phyloP scores from a whole-genome alignment of 768 basidiomycete species.

The Lactarius hengduanensis region DNA sequence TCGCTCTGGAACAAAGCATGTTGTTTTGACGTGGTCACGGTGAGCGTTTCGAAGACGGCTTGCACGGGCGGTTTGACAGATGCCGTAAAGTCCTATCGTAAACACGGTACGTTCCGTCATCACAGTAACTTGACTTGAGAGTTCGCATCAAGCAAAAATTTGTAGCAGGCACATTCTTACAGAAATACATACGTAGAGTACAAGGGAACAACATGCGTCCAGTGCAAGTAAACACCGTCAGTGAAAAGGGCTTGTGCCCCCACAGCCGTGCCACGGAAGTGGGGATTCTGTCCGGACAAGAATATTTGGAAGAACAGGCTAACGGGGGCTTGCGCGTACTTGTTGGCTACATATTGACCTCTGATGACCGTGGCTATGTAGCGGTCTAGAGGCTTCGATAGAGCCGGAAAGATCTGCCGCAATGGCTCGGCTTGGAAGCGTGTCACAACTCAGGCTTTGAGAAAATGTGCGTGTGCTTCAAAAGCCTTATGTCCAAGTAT shows the following conservation, averaged over 20 bases:
- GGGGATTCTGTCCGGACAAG: conserved; percentile 20
- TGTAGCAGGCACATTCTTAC: not conserved
- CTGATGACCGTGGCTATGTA: conserved; percentile 27
- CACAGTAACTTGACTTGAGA: not conserved
- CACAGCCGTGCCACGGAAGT: conserved; percentile 1
- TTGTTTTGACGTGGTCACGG: not conserved
- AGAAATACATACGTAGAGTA: not conserved
- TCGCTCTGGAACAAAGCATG: conserved; percentile 23
- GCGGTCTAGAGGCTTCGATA: conserved; percentile 36
- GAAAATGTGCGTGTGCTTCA: conserved; percentile 12
- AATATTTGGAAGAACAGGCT: conserved; percentile 18
- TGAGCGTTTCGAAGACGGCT: not conserved
- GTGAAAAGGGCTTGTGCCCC: conserved; percentile 12
- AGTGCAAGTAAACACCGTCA: not conserved
- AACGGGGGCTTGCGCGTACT: conserved; percentile 14
- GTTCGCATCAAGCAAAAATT: not conserved
- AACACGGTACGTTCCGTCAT: not conserved
- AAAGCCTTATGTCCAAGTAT: conserved; percentile 25
- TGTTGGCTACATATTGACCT: conserved; percentile 37
- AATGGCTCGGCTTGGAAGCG: not conserved
- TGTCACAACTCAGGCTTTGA: not conserved
- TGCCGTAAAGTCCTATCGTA: not conserved
- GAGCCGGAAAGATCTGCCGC: conserved; percentile 28
- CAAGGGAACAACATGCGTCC: not conserved
- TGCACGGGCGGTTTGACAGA: not conserved